Conservation (phyloP, 2,329 filamentous ascomycete genomes). For the Beauveria varroae region DNA sequence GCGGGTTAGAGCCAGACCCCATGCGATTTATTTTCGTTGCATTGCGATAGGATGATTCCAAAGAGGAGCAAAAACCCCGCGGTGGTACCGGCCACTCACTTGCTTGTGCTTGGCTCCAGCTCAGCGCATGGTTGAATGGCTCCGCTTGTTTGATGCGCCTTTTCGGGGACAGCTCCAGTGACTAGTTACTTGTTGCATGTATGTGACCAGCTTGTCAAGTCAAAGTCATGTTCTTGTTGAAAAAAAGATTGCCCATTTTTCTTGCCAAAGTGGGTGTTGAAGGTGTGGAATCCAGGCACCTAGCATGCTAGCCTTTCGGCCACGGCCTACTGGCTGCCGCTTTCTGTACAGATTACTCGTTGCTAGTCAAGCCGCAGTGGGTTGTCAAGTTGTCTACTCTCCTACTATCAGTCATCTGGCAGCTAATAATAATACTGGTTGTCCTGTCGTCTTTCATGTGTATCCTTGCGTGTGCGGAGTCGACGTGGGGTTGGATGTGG, state of each 20-base stretch:
- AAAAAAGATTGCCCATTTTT: not conserved
- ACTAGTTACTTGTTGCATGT: too few species aligned
- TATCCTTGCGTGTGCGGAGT: not conserved
- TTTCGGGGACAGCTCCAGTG: too few species aligned
- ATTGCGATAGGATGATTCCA: not conserved
- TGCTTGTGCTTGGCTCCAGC: too few species aligned
- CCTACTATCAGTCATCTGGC: not conserved
- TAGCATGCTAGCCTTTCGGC: not conserved
- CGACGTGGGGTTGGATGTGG: not conserved
- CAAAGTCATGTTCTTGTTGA: too few species aligned
- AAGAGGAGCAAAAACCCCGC: constrained; percentile 6
- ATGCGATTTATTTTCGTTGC: not conserved
- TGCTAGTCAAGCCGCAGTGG: too few species aligned
- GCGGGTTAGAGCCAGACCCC: not conserved
- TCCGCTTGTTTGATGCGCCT: too few species aligned
- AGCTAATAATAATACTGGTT: not conserved
- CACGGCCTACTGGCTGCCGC: not conserved
- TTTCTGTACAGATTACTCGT: too few species aligned
- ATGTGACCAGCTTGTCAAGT: too few species aligned
- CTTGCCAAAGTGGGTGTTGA: not conserved
- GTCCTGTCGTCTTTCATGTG: too few species aligned
- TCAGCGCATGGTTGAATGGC: not conserved
- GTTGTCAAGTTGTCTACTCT: too few species aligned
- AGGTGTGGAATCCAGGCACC: constrained; percentile 1
- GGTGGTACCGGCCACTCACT: not conserved